A percentile compares a stretch with the other conserved stretches of the same genome.
Evolutionary conservation across 2,329 filamentous ascomycete species (phyloP).

Genomic region (Grosmannia serpens): DNA sequence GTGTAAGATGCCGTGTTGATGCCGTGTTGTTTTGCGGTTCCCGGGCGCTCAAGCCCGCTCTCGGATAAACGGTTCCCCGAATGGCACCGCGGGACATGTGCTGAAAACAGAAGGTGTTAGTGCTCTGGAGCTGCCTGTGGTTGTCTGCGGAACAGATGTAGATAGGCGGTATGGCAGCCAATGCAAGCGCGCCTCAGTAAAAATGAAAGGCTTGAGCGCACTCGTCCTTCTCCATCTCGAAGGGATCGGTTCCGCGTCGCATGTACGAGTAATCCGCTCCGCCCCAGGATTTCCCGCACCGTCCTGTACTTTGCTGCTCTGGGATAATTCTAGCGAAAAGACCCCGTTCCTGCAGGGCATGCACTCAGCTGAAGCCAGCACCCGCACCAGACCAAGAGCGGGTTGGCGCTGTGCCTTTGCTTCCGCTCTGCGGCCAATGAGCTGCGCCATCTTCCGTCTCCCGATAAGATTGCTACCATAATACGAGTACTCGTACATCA

Average conservation of each 20-base stretch:
- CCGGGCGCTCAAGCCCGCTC: no score
- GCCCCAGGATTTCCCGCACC: background rate
- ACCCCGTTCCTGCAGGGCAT: background rate
- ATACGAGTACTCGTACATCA: no score
- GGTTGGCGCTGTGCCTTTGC: background rate
- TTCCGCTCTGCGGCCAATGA: background rate
- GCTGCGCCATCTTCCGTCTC: background rate
- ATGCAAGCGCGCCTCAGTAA: background rate
- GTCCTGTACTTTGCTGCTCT: background rate
- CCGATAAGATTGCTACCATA: background rate
- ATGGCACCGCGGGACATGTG: background rate
- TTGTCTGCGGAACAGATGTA: no score
- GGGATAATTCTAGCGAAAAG: constrained; percentile 7
- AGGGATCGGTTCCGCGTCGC: background rate
- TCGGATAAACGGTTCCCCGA: background rate
- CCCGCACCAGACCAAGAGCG: background rate
- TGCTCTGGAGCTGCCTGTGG: no score
- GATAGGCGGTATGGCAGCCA: background rate
- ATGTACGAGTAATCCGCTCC: no score
- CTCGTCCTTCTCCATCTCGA: background rate
- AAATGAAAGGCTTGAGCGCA: background rate
- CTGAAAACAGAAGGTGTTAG: background rate
- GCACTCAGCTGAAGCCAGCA: background rate
- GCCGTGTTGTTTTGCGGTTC: no score
- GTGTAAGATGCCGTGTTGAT: background rate